phyloP scores from a whole-genome alignment of 495 filamentous ascomycete genomes.

The Apodospora peruviana region DNA sequence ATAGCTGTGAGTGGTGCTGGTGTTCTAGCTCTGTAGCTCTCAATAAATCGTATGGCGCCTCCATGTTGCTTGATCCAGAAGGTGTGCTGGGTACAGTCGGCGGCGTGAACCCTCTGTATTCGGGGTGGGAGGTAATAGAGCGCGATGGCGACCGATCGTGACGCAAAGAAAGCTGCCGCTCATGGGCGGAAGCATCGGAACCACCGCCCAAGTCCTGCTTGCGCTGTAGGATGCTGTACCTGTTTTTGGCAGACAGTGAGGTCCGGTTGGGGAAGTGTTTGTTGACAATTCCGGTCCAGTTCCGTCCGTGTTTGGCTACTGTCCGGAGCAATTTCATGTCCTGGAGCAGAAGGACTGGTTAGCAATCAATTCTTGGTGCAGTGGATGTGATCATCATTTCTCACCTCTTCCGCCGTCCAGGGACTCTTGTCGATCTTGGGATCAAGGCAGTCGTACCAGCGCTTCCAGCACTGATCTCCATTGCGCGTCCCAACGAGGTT shows the following conservation, averaged over 20 bases:
- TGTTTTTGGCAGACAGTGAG: conserved; percentile 31
- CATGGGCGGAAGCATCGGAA: no score
- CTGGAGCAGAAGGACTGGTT: conserved; percentile 8
- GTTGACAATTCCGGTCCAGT: conserved; percentile 32
- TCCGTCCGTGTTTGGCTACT: conserved; percentile 24
- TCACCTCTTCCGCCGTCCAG: conserved; percentile 25
- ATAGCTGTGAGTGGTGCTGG: no score
- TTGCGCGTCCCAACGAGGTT: conserved; percentile 24
- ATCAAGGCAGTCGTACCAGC: conserved; percentile 29
- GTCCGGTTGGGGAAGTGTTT: conserved; percentile 29
- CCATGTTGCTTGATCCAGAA: no score
- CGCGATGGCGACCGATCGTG: no score
- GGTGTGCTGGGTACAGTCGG: no score
- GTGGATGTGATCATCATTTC: conserved; percentile 1
- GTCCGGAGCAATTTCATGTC: conserved; percentile 21
- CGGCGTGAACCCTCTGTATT: no score
- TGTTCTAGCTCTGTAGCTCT: no score
- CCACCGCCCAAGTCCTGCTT: no score
- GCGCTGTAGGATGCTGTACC: conserved; percentile 25
- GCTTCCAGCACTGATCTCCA: conserved; percentile 31
- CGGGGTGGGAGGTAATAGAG: no score
- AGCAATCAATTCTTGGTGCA: neutral
- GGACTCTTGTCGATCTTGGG: conserved; percentile 28
- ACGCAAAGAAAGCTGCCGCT: no score
- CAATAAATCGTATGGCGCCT: no score